These are phyloP conservation scores for Yamadazyma kanchanaburiensis DNA, from an alignment of 1,139 yeast genomes.

Conservation along the genomic window DNA sequence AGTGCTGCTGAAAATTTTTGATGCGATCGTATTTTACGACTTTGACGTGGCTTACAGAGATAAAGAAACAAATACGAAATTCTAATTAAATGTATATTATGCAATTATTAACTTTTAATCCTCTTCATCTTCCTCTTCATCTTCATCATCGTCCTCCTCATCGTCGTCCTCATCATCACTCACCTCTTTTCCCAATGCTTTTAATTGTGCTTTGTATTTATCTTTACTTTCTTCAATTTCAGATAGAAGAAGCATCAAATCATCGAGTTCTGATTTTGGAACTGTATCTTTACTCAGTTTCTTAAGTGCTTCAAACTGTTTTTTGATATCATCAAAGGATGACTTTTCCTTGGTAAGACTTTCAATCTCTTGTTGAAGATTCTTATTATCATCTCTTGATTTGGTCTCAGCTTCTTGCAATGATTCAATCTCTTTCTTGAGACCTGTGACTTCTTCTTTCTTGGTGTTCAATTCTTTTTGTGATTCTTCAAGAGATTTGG, in stretches of 20 bases:
- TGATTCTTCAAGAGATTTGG: too few species aligned
- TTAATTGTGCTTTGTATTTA: slow-evolving; percentile 53
- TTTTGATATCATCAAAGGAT: slow-evolving; percentile 1
- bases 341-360: not conserved
- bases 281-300: slow-evolving; percentile 24
- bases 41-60: too few species aligned
- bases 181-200: slow-evolving; percentile 45
- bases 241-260: slow-evolving; percentile 66
- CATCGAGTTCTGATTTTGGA: slow-evolving; percentile 67
- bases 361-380: slow-evolving; percentile 6
- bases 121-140: slow-evolving; percentile 10
- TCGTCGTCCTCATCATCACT: slow-evolving; percentile 45
- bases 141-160: slow-evolving; percentile 22
- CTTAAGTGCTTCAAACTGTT: slow-evolving; percentile 11
- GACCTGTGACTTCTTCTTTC: not conserved
- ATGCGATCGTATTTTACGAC: too few species aligned
- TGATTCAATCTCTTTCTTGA: not conserved
- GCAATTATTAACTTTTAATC: slow-evolving; percentile 4
- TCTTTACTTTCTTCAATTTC: slow-evolving; percentile 70
- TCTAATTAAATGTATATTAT: too few species aligned
- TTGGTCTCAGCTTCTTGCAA: not conserved
- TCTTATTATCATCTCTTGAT: slow-evolving; percentile 1
- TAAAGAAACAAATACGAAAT: too few species aligned
- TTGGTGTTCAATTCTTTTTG: too few species aligned
- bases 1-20: too few species aligned